Conservation (phyloP, 2,329 filamentous ascomycete species). For the Xylariaceae sp. region DNA sequence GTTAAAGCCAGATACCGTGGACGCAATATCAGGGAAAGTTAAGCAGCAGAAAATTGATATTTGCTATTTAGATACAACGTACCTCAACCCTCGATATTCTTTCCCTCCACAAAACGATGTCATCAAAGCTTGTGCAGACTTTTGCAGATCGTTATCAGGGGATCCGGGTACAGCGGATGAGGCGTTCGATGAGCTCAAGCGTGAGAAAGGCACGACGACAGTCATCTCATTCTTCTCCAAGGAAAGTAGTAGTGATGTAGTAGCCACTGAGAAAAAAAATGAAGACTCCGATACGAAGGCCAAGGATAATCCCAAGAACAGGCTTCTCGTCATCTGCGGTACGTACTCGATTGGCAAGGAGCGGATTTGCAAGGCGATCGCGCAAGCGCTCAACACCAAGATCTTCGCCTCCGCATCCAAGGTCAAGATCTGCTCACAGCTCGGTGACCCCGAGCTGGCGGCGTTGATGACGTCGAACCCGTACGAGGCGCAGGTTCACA, state of each 20-base stretch:
- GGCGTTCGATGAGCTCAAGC: conserved; percentile 54
- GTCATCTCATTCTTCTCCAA: conserved; percentile 62
- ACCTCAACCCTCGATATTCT: conserved; percentile 92
- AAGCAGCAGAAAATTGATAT: conserved; percentile 89
- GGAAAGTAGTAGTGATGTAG: conserved; percentile 36
- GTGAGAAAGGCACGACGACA: conserved; percentile 49
- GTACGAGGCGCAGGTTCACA: conserved; percentile 89
- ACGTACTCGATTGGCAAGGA: conserved; percentile 99
- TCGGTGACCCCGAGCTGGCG: conserved; percentile 84
- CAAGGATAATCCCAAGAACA: conserved; percentile 55
- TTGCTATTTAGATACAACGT: conserved; percentile 97
- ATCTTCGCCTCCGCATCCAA: conserved; percentile 88
- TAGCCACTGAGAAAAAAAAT: conserved; percentile 22
- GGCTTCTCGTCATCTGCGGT: conserved; percentile 88
- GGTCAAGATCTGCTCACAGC: conserved; percentile 80
- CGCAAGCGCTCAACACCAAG: conserved; percentile 81
- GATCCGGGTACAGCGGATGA: conserved; percentile 60
- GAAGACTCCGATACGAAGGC: conserved; percentile 40
- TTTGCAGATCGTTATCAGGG: conserved; percentile 80
- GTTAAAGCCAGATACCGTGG: conserved; percentile 75
- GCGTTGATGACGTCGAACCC: conserved; percentile 81
- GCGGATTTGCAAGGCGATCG: conserved; percentile 91
- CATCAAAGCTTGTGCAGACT: conserved; percentile 83
- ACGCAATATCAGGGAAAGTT: conserved; percentile 72
- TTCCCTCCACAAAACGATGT: conserved; percentile 91